A percentile compares a stretch with the other conserved stretches of the same genome.
Conservation (phyloP, 305 asterid species). For the Solanum hybrid region DNA sequence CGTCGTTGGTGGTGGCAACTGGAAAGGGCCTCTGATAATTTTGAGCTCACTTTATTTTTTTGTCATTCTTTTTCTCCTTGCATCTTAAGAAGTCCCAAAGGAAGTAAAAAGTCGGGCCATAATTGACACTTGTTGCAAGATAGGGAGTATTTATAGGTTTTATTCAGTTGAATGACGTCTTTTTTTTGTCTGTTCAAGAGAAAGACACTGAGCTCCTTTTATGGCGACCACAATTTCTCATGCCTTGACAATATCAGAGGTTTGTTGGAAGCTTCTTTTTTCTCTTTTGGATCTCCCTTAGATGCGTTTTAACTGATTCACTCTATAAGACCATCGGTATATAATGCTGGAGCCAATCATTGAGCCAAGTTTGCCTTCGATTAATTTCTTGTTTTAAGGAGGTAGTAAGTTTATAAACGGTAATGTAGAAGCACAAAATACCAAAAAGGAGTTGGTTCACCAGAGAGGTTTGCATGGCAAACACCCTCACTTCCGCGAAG, state of each 20-base stretch:
- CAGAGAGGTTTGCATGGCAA: neutral
- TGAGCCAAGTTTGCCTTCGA: neutral
- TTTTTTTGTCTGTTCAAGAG: neutral
- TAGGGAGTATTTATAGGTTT: neutral
- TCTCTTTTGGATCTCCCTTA: neutral
- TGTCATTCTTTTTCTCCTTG: constrained; percentile 16
- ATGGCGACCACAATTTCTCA: neutral
- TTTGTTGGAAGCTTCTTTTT: neutral
- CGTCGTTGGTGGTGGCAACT: neutral
- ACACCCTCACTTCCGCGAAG: neutral
- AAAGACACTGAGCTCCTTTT: neutral
- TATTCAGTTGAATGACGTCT: neutral
- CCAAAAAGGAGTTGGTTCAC: neutral
- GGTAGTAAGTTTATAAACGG: neutral
- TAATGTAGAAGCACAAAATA: neutral
- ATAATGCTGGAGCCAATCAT: neutral
- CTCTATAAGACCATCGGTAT: neutral
- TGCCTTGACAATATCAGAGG: neutral
- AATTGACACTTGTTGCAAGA: neutral
- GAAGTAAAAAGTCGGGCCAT: neutral
- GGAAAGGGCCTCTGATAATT: neutral
- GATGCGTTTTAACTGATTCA: neutral
- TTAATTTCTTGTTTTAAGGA: neutral
- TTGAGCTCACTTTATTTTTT: neutral
- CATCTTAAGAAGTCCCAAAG: constrained; percentile 1